phyloP scores from a whole-genome alignment of 2,329 filamentous ascomycete species.

The Colletotrichum simmondsii region DNA sequence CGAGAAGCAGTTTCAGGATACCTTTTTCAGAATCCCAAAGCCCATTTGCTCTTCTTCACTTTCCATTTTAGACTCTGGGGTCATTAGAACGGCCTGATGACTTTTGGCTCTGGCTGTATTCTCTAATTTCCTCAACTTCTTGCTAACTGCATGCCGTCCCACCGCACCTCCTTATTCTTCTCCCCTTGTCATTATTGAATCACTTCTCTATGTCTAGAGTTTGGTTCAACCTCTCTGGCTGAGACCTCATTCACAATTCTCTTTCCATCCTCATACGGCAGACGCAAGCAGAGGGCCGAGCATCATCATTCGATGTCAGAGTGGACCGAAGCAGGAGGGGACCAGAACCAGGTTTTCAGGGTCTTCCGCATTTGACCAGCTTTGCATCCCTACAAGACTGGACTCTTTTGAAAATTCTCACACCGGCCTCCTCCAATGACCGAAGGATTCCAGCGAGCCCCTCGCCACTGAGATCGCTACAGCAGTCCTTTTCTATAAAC shows the following conservation, averaged over 20 bases:
- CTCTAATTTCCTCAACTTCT: slow-evolving; percentile 20
- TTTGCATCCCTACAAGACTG: slow-evolving; percentile 13
- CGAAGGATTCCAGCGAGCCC: slow-evolving; percentile 2
- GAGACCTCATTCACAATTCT: slow-evolving; percentile 10
- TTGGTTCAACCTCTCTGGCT: slow-evolving; percentile 28
- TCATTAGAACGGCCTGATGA: slow-evolving; percentile 25
- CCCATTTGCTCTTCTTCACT: slow-evolving; percentile 4
- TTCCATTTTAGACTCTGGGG: slow-evolving; percentile 6
- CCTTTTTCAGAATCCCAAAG: slow-evolving; percentile 12
- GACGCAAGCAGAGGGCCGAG: slow-evolving; percentile 3
- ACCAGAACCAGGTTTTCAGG: slow-evolving; percentile 19
- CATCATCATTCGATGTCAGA: slow-evolving; percentile 21
- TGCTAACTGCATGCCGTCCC: slow-evolving; percentile 12
- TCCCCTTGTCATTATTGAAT: slow-evolving; percentile 17
- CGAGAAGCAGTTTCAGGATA: slow-evolving; percentile 32
- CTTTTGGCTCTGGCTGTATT: slow-evolving; percentile 12
- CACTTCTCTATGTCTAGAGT: background rate
- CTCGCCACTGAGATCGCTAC: slow-evolving; percentile 23
- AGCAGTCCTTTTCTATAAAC: slow-evolving; percentile 22
- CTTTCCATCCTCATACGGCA: slow-evolving; percentile 6
- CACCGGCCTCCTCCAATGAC: slow-evolving; percentile 20
- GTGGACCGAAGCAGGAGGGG: slow-evolving; percentile 11
- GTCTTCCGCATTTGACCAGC: slow-evolving; percentile 19
- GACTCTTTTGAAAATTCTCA: slow-evolving; percentile 9
- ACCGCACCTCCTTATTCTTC: background rate